These are phyloP conservation scores for Phyllosticta paracitricarpa DNA, from an alignment of 2,329 filamentous ascomycete genomes.

Conservation along the genomic window DNA sequence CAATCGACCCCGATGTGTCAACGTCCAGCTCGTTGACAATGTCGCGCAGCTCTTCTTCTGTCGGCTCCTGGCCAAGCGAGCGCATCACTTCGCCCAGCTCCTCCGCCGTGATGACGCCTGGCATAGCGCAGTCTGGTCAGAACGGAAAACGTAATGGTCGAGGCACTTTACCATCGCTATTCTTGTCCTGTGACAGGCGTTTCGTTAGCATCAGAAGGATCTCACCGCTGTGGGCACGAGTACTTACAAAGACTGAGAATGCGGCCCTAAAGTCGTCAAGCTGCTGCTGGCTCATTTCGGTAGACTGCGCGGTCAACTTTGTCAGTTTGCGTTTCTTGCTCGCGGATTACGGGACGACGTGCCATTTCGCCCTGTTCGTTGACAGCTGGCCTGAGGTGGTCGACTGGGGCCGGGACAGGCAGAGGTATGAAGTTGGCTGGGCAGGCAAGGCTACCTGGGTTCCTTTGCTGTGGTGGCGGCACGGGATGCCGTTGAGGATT, in stretches of 20 bases:
- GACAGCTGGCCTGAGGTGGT: background rate
- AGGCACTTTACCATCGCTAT: slow-evolving; percentile 42
- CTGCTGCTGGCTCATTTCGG: slow-evolving; percentile 98
- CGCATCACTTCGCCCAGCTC: slow-evolving; percentile 55
- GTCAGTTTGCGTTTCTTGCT: background rate
- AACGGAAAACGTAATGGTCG: background rate
- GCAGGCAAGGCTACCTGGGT: background rate
- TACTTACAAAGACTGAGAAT: slow-evolving; percentile 97
- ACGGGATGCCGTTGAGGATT: background rate
- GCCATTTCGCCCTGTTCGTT: background rate
- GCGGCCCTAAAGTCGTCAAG: slow-evolving; percentile 99
- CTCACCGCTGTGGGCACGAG: slow-evolving; percentile 5
- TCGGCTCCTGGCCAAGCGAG: slow-evolving; percentile 53
- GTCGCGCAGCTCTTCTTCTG: slow-evolving; percentile 52
- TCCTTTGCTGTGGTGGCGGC: background rate
- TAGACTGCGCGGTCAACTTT: slow-evolving; percentile 52
- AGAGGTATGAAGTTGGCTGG: background rate
- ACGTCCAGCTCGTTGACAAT: slow-evolving; percentile 58
- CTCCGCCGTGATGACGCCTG: slow-evolving; percentile 54
- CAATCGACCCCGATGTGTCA: slow-evolving; percentile 55
- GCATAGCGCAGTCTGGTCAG: slow-evolving; percentile 1
- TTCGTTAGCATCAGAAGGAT: slow-evolving; percentile 16
- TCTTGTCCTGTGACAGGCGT: slow-evolving; percentile 40
- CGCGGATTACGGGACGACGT: background rate
- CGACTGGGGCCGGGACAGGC: background rate